Evolutionary conservation across 164 flowering plant species (phyloP).

Genomic region (Dillenia suffruticosa): DNA sequence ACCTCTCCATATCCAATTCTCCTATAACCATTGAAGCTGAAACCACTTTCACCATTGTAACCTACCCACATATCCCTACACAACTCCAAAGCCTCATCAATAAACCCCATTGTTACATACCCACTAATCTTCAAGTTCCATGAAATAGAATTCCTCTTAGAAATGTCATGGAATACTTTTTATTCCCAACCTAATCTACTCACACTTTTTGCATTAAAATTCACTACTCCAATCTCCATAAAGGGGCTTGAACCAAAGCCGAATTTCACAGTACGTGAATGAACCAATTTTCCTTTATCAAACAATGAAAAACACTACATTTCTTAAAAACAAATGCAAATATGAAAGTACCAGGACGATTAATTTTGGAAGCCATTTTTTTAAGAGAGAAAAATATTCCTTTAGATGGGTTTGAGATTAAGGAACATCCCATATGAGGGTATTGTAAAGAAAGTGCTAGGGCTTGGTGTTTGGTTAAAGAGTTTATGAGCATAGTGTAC

Average conservation of each 20-base stretch:
- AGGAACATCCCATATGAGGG: constrained; percentile 38
- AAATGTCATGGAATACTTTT: constrained; percentile 41
- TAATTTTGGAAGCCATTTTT: constrained; percentile 23
- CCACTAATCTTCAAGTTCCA: constrained; percentile 51
- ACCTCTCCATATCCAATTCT: constrained; percentile 42
- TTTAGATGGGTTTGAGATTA: constrained; percentile 22
- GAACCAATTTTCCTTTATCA: constrained; percentile 46
- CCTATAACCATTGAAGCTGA: constrained; percentile 39
- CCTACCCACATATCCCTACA: constrained; percentile 46
- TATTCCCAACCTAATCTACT: constrained; percentile 24
- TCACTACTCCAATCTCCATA: constrained; percentile 34
- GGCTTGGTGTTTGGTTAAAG: constrained; percentile 25
- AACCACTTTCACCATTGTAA: constrained; percentile 46
- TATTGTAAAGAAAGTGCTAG: constrained; percentile 35
- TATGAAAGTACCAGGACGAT: constrained; percentile 42
- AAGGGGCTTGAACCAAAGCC: constrained; percentile 34
- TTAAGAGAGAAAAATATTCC: constrained; percentile 35
- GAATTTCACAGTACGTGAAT: constrained; percentile 25
- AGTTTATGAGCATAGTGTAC: constrained; percentile 25
- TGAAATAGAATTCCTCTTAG: constrained; percentile 33
- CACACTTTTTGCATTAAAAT: constrained; percentile 39
- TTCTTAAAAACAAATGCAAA: constrained; percentile 46
- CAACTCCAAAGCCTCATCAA: constrained; percentile 32
- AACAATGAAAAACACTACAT: constrained; percentile 30
- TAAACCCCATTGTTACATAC: constrained; percentile 30